Percentiles rank a stretch among this genome's conserved stretches.
Conservation (phyloP, 73 alveolate genomes). For the Urostyla sp. region DNA sequence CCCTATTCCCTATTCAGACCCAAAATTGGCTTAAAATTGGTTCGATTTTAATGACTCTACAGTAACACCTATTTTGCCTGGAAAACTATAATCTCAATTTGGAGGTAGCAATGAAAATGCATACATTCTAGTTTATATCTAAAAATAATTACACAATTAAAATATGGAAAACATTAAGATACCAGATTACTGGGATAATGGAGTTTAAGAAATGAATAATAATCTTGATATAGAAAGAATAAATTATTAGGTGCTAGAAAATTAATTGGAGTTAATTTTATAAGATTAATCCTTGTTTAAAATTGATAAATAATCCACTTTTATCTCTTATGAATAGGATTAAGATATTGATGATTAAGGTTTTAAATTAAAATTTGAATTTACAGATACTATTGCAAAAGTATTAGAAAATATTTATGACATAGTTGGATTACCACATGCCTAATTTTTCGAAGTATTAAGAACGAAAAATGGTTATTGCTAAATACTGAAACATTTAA, state of each 20-base stretch:
- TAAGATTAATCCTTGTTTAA: constrained; percentile 51
- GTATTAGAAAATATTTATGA: constrained; percentile 23
- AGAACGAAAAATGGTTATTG: constrained; percentile 51
- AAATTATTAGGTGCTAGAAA: constrained; percentile 23
- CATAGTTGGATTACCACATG: not conserved
- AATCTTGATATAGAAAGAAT: constrained; percentile 35
- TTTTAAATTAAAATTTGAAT: constrained; percentile 31
- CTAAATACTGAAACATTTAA: constrained; percentile 27
- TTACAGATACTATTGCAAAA: constrained; percentile 48
- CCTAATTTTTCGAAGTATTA: constrained; percentile 44
- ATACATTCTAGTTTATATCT: constrained; percentile 90
- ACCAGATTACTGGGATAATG: constrained; percentile 79
- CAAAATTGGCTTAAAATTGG: constrained; percentile 90
- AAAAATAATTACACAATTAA: constrained; percentile 31
- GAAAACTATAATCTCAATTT: constrained; percentile 85
- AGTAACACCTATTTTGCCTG: constrained; percentile 89
- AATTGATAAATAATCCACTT: constrained; percentile 8
- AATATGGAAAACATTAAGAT: constrained; percentile 57
- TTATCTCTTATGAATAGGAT: constrained; percentile 45
- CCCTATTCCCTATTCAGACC: constrained; percentile 89
- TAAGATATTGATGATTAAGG: constrained; percentile 65
- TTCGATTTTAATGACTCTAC: constrained; percentile 95
- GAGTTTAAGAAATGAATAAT: constrained; percentile 40
- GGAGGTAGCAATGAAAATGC: constrained; percentile 95
- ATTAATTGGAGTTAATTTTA: constrained; percentile 48